Conservation (phyloP, 2,329 filamentous ascomycete genomes). For the Camptophora hylomeconis region DNA sequence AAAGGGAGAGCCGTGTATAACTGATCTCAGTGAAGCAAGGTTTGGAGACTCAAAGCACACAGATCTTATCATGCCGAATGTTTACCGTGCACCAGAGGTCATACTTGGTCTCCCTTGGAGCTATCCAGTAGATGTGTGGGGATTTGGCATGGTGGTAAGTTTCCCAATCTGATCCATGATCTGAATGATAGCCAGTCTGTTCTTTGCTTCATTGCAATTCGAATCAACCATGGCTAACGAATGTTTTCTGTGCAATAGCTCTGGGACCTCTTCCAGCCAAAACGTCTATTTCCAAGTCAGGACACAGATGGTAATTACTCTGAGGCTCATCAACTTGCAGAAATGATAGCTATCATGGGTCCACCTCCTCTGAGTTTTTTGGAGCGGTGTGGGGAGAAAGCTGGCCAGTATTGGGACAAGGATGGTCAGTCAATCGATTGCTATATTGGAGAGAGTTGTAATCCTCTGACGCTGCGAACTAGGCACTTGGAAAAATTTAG, state of each 20-base stretch:
- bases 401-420: constrained; percentile 27
- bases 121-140: constrained; percentile 40
- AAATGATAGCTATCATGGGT: constrained; percentile 36
- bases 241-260: constrained; percentile 22
- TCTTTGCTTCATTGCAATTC: no score
- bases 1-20: constrained; percentile 27
- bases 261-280: constrained; percentile 38
- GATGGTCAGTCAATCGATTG: constrained; percentile 19
- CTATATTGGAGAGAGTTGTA: background rate
- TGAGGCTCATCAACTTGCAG: constrained; percentile 33
- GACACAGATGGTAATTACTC: constrained; percentile 29
- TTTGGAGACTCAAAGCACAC: constrained; percentile 22
- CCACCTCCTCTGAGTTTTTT: constrained; percentile 27
- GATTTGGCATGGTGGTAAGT: constrained; percentile 37
- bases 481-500: constrained; percentile 20
- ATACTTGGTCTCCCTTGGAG: constrained; percentile 35
- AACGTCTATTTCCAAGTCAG: constrained; percentile 29
- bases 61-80: constrained; percentile 21
- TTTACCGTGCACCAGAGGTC: constrained; percentile 31
- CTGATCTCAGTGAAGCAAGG: constrained; percentile 38
- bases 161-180: constrained; percentile 5
- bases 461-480: constrained; percentile 1
- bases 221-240: no score
- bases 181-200: constrained; percentile 4
- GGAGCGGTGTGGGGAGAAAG: constrained; percentile 20